Percentiles rank a stretch among this genome's conserved stretches.
These are phyloP conservation scores for Diplosphaera chodatii DNA, from an alignment of 139 green algal genomes.

Conservation along the genomic window DNA sequence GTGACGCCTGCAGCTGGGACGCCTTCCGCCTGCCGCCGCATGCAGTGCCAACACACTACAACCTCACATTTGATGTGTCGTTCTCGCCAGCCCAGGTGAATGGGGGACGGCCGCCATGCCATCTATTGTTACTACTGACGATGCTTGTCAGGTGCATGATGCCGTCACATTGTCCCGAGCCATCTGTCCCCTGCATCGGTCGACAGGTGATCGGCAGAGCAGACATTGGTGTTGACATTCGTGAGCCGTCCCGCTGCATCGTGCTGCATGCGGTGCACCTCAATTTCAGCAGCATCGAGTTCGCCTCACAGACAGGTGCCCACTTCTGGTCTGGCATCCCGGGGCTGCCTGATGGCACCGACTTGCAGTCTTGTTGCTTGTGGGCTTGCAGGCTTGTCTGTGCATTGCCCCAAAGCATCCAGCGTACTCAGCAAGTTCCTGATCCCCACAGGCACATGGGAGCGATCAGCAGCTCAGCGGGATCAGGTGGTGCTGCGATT, in stretches of 20 bases:
- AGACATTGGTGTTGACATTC: constrained; percentile 30
- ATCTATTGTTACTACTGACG: no score
- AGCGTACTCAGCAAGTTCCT: no score
- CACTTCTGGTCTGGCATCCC: no score
- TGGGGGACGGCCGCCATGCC: no score
- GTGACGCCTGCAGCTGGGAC: constrained; percentile 35
- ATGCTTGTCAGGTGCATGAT: no score
- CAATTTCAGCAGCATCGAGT: constrained; percentile 15
- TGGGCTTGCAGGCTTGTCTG: no score
- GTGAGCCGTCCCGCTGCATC: constrained; percentile 38
- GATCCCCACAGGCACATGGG: neutral
- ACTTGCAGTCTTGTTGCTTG: no score
- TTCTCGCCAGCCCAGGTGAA: constrained; percentile 19
- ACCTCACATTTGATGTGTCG: constrained; percentile 33
- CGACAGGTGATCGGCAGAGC: constrained; percentile 16
- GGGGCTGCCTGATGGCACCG: no score
- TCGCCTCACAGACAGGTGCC: constrained; percentile 16
- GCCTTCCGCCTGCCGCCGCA: constrained; percentile 35
- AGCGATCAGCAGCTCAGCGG: neutral
- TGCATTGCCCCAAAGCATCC: no score
- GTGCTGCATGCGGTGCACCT: constrained; percentile 55
- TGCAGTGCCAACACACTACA: constrained; percentile 39
- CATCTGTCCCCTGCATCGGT: no score
- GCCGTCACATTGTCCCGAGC: no score
- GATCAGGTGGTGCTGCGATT: neutral